A percentile compares a stretch with the other conserved stretches of the same genome.
phyloP scores from a whole-genome alignment of 345 rosid genomes.

The Lagerstroemia speciosa region DNA sequence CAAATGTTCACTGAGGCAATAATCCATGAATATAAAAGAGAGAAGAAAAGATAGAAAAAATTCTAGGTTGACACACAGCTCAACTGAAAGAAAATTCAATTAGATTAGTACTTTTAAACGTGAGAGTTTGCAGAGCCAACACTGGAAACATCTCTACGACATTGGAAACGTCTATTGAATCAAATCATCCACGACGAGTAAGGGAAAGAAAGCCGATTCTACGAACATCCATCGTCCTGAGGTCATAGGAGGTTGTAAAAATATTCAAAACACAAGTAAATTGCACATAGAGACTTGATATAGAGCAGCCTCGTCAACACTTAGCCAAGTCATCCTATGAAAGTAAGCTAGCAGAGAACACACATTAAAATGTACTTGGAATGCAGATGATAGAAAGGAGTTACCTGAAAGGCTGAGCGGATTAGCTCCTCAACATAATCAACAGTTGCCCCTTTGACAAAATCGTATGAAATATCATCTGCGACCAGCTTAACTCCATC shows the following conservation, averaged over 20 bases:
- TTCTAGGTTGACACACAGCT: not conserved
- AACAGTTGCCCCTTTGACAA: constrained; percentile 88
- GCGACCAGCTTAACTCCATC: constrained; percentile 69
- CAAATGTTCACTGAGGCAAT: not conserved
- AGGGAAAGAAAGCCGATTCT: not conserved
- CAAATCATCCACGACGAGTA: not conserved
- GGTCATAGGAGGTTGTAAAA: not conserved
- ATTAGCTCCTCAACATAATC: constrained; percentile 93
- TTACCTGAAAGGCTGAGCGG: constrained; percentile 50
- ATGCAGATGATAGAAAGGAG: constrained; percentile 1
- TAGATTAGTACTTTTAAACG: not conserved
- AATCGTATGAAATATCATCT: constrained; percentile 80
- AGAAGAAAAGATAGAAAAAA: not conserved
- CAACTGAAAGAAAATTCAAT: not conserved
- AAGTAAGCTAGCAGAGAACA: not conserved
- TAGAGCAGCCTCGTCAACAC: not conserved
- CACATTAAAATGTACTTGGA: not conserved
- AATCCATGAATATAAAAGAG: not conserved
- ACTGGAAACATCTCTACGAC: not conserved
- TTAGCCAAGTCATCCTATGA: not conserved
- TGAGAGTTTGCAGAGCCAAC: not conserved
- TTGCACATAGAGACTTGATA: not conserved
- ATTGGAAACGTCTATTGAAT: no score
- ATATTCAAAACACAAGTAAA: not conserved
- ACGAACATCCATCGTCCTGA: not conserved